phyloP scores from a whole-genome alignment of 257 asterid genomes.

The Gentiana straminea region DNA sequence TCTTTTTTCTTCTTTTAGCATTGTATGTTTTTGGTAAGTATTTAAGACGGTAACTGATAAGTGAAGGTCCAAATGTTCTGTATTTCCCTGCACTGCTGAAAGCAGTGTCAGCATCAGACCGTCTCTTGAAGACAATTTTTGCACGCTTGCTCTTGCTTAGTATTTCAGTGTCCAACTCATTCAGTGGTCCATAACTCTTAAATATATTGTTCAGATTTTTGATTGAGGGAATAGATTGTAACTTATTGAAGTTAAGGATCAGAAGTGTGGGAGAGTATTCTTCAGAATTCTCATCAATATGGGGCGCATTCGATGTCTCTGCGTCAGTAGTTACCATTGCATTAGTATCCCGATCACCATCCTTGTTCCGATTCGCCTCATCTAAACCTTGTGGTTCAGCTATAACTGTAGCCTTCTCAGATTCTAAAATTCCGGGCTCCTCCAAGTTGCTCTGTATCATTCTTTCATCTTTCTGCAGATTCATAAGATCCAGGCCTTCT shows the following conservation, averaged over 20 bases:
- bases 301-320: constrained; percentile 8
- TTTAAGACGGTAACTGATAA: constrained; percentile 49
- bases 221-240: constrained; percentile 51
- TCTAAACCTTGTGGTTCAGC: constrained; percentile 14
- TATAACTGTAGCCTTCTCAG: constrained; percentile 12
- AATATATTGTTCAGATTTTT: constrained; percentile 48
- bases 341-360: constrained; percentile 4
- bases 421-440: constrained; percentile 23
- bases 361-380: constrained; percentile 12
- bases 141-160: constrained; percentile 48
- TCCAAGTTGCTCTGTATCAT: constrained; percentile 26
- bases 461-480: constrained; percentile 10
- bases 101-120: constrained; percentile 57
- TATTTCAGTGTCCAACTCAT: constrained; percentile 43
- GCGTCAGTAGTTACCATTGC: constrained; percentile 12
- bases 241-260: constrained; percentile 35
- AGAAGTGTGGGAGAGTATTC: constrained; percentile 44
- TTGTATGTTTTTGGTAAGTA: constrained; percentile 24
- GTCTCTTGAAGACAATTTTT: constrained; percentile 50
- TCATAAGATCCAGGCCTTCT: constrained; percentile 12
- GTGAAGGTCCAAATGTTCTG: constrained; percentile 60
- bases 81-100: constrained; percentile 64
- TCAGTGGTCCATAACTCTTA: constrained; percentile 42
- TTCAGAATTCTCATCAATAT: constrained; percentile 14
- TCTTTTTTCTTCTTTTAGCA: constrained; percentile 29